These are phyloP conservation scores for Elsinoe australis DNA, from an alignment of 2,329 filamentous ascomycete species.

Conservation along the genomic window DNA sequence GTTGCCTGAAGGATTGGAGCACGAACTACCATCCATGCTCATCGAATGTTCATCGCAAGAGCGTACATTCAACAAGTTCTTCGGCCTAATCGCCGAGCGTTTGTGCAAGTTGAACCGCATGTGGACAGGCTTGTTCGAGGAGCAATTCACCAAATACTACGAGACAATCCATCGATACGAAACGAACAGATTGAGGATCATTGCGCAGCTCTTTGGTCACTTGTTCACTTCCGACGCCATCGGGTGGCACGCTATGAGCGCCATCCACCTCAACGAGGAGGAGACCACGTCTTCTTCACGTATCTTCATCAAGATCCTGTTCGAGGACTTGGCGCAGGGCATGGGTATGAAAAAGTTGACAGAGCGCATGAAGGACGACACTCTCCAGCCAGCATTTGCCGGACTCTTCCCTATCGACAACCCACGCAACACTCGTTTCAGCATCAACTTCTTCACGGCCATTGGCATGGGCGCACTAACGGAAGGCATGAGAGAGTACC, in stretches of 20 bases:
- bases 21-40: constrained; percentile 91
- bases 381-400: constrained; percentile 66
- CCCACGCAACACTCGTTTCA: constrained; percentile 84
- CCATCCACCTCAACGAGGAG: constrained; percentile 87
- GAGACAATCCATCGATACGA: constrained; percentile 96
- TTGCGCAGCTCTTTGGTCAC: constrained; percentile 90
- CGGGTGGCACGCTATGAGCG: constrained; percentile 80
- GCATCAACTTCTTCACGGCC: constrained; percentile 98
- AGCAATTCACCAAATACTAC: constrained; percentile 86
- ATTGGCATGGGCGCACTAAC: constrained; percentile 94
- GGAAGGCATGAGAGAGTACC: constrained; percentile 84
- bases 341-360: constrained; percentile 76
- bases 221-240: constrained; percentile 81
- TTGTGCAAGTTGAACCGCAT: constrained; percentile 94
- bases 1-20: constrained; percentile 76
- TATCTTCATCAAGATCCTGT: constrained; percentile 97
- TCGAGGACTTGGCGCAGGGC: constrained; percentile 83
- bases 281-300: constrained; percentile 93
- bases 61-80: constrained; percentile 95
- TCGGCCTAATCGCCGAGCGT: constrained; percentile 84
- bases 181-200: constrained; percentile 89
- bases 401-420: constrained; percentile 88
- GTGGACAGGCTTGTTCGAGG: constrained; percentile 89
- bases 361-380: constrained; percentile 67
- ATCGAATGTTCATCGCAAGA: constrained; percentile 96